phyloP scores from a whole-genome alignment of 495 filamentous ascomycete species.

The Neurospora africana region DNA sequence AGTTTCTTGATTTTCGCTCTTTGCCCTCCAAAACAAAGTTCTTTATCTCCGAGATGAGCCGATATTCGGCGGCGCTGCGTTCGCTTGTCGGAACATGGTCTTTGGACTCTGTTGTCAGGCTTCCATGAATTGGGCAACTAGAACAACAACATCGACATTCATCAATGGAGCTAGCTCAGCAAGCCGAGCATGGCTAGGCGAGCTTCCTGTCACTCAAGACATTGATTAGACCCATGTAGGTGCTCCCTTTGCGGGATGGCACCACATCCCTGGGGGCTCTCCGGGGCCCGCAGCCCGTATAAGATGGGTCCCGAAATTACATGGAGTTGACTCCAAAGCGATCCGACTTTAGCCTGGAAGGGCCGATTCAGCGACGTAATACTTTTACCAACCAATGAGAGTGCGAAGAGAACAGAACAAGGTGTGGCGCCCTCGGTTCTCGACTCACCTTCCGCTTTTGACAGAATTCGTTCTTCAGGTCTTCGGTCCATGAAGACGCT shows the following conservation, averaged over 20 bases:
- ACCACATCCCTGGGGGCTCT: slow-evolving; percentile 21
- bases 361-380: slow-evolving; percentile 24
- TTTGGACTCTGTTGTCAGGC: background rate
- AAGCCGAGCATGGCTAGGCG: background rate
- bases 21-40: background rate
- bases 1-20: background rate
- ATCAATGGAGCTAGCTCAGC: background rate
- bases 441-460: background rate
- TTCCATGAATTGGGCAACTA: background rate
- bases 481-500: background rate
- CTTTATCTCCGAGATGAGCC: background rate
- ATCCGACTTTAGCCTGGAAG: slow-evolving; percentile 30
- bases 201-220: slow-evolving; percentile 18
- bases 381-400: slow-evolving; percentile 26
- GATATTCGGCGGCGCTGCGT: background rate
- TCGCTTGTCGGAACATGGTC: background rate
- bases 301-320: slow-evolving; percentile 21
- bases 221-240: background rate
- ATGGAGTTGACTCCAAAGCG: slow-evolving; percentile 1
- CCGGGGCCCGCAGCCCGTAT: slow-evolving; percentile 15
- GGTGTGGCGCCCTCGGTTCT: slow-evolving; percentile 19
- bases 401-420: slow-evolving; percentile 23
- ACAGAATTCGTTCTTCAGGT: background rate
- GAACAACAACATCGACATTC: background rate
- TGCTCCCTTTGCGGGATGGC: slow-evolving; percentile 17